Conservation (phyloP, 192 early-diverging fungal species). For the Gamsiella multidivaricata region DNA sequence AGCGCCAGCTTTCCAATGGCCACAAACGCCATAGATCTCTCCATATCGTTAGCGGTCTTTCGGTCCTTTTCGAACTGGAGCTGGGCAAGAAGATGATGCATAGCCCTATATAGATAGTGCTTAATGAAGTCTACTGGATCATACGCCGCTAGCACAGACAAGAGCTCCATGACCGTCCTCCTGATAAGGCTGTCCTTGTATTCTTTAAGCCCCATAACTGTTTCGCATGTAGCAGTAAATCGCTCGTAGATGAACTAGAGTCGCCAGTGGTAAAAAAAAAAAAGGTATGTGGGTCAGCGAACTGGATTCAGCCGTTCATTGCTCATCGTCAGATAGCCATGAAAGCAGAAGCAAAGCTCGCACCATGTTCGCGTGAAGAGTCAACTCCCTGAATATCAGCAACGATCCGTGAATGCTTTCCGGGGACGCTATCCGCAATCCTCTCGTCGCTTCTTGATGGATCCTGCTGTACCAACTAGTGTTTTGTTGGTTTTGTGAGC, state of each 20-base stretch:
- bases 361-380: conserved; percentile 84
- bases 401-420: conserved; percentile 89
- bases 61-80: conserved; percentile 76
- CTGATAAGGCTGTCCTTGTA: conserved; percentile 81
- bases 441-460: conserved; percentile 82
- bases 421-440: conserved; percentile 69
- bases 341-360: neutral
- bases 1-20: conserved; percentile 88
- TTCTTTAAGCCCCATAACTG: conserved; percentile 80
- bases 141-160: conserved; percentile 85
- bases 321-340: neutral
- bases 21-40: conserved; percentile 69
- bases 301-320: no score
- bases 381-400: conserved; percentile 81
- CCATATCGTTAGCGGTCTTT: conserved; percentile 27
- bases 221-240: conserved; percentile 80
- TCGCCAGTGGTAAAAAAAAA: conserved; percentile 4
- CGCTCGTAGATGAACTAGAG: conserved; percentile 90
- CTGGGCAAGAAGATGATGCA: conserved; percentile 77
- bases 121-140: conserved; percentile 76
- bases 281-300: no score
- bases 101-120: conserved; percentile 76
- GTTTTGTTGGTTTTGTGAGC: conserved; percentile 61
- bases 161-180: conserved; percentile 82
- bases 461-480: conserved; percentile 78